Conservation (phyloP, 2,329 filamentous ascomycete genomes). For the Aspergillus glaucus region DNA sequence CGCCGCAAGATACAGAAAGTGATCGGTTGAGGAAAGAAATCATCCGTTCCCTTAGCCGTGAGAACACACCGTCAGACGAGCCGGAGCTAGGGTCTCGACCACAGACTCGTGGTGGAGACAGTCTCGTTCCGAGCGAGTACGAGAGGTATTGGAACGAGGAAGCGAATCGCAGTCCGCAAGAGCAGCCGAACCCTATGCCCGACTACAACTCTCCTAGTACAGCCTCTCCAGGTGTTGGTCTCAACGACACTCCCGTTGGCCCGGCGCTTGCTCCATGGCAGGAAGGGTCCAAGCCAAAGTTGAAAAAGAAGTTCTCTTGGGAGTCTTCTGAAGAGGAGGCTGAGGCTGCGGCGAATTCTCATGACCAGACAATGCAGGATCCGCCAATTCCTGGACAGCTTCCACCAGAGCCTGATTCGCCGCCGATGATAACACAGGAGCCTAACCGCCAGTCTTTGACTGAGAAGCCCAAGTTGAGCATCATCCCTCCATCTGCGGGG, state of each 20-base stretch:
- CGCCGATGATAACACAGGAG: conserved; percentile 5
- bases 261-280: conserved; percentile 7
- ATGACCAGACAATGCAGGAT: conserved; percentile 8
- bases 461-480: conserved; percentile 26
- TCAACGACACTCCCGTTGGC: conserved; percentile 2
- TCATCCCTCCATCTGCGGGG: conserved; percentile 19
- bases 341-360: conserved; percentile 9
- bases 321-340: conserved; percentile 26
- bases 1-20: conserved; percentile 35
- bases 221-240: conserved; percentile 12
- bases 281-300: conserved; percentile 14
- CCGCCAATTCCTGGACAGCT: conserved; percentile 15
- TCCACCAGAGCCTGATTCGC: conserved; percentile 10
- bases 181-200: conserved; percentile 8
- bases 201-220: conserved; percentile 6
- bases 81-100: conserved; percentile 16
- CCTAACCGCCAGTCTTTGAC: conserved; percentile 5
- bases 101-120: conserved; percentile 20
- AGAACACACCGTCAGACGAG: conserved; percentile 25
- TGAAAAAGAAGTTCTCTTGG: conserved; percentile 41
- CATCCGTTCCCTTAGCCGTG: conserved; percentile 42
- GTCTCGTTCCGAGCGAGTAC: conserved; percentile 31
- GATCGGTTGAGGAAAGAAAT: conserved; percentile 43
- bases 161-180: conserved; percentile 11
- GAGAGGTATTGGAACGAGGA: conserved; percentile 33